Evolutionary conservation across 73 alveolate species (phyloP).

Genomic region (Paramecium sonneborni): DNA sequence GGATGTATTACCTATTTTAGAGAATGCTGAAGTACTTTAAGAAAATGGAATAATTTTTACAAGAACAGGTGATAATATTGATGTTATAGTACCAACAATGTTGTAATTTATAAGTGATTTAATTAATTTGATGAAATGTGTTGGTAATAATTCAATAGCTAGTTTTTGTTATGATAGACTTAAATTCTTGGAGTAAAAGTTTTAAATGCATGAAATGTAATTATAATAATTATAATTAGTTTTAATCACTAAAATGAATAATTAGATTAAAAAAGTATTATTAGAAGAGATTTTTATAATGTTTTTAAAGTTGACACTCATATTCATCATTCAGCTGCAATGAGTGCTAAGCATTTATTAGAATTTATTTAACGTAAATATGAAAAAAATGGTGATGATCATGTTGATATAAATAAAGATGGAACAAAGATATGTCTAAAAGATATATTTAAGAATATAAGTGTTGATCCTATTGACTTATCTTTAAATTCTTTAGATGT

Average conservation of each 20-base stretch:
- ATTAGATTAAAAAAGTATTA: slow-evolving; percentile 38
- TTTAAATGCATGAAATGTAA: slow-evolving; percentile 54
- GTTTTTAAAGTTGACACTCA: slow-evolving; percentile 80
- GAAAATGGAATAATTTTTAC: slow-evolving; percentile 38
- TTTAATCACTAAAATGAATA: slow-evolving; percentile 49
- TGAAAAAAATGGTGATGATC: slow-evolving; percentile 67
- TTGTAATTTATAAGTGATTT: slow-evolving; percentile 24
- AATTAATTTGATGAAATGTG: slow-evolving; percentile 18
- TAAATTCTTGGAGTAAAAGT: slow-evolving; percentile 16
- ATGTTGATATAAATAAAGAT: slow-evolving; percentile 56
- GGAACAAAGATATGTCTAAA: slow-evolving; percentile 64
- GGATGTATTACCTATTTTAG: neutral
- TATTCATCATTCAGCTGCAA: slow-evolving; percentile 86
- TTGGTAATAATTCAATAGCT: slow-evolving; percentile 36
- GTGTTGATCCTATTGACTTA: slow-evolving; percentile 23
- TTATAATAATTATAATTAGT: neutral
- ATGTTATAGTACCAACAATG: slow-evolving; percentile 45
- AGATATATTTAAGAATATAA: slow-evolving; percentile 60
- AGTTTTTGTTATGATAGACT: slow-evolving; percentile 28
- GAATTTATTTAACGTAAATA: slow-evolving; percentile 73
- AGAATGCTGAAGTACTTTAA: neutral
- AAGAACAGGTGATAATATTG: neutral
- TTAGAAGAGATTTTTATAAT: slow-evolving; percentile 61
- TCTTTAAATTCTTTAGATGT: slow-evolving; percentile 38
- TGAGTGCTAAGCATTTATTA: slow-evolving; percentile 79